Conservation (phyloP, 2,329 filamentous ascomycete species). For the Clarireedia sp. region DNA sequence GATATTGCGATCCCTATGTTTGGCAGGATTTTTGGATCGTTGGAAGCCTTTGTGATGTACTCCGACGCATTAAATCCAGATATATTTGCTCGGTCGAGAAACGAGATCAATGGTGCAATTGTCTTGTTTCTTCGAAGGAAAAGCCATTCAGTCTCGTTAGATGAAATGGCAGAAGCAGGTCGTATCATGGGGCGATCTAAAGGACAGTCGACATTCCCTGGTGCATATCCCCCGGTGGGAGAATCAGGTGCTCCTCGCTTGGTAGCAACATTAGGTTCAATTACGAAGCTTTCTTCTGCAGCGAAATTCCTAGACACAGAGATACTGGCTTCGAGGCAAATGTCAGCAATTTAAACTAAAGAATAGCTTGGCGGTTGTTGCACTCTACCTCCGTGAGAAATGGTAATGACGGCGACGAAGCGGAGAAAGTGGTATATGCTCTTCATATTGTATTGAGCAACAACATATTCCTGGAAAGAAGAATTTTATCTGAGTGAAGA, state of each 20-base stretch:
- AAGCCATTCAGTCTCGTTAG: slow-evolving; percentile 68
- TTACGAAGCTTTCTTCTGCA: too few species aligned
- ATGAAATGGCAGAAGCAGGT: slow-evolving; percentile 51
- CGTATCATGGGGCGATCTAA: slow-evolving; percentile 59
- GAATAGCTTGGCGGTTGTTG: too few species aligned
- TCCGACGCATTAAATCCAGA: slow-evolving; percentile 59
- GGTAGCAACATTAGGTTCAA: not conserved
- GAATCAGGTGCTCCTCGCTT: slow-evolving; percentile 28
- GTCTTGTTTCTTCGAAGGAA: slow-evolving; percentile 63
- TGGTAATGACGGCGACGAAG: too few species aligned
- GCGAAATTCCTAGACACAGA: too few species aligned
- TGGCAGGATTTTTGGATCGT: slow-evolving; percentile 49
- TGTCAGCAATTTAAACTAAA: too few species aligned
- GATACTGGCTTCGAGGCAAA: too few species aligned
- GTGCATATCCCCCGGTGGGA: slow-evolving; percentile 60
- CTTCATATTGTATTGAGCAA: too few species aligned
- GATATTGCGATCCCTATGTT: slow-evolving; percentile 72
- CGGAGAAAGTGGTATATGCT: too few species aligned
- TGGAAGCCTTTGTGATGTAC: slow-evolving; percentile 53
- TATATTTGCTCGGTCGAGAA: slow-evolving; percentile 66
- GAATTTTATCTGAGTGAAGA: too few species aligned
- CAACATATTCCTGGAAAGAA: too few species aligned
- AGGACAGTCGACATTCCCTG: slow-evolving; percentile 60
- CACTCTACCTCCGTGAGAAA: too few species aligned
- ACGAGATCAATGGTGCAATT: slow-evolving; percentile 62